phyloP scores from a whole-genome alignment of 495 filamentous ascomycete genomes.

The Aspergillus cristatus region DNA sequence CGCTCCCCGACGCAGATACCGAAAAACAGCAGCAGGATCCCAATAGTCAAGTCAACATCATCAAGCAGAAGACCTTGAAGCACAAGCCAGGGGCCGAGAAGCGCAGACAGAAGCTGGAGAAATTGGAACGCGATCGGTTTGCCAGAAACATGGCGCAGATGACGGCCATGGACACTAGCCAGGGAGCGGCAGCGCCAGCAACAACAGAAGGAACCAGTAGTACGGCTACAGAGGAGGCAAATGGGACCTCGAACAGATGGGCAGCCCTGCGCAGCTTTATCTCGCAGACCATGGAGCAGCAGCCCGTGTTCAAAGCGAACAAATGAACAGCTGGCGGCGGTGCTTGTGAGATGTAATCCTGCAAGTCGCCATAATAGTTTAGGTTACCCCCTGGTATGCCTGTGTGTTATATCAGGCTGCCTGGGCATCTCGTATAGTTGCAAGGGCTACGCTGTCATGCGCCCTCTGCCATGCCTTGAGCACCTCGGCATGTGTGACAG shows the following conservation, averaged over 20 bases:
- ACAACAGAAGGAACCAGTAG: constrained; percentile 8
- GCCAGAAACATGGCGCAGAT: constrained; percentile 64
- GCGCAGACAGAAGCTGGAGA: constrained; percentile 69
- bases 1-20: constrained; percentile 55
- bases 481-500: too few species aligned
- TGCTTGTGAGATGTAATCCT: too few species aligned
- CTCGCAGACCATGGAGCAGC: constrained; percentile 64
- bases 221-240: constrained; percentile 18
- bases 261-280: constrained; percentile 61
- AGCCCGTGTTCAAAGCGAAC: constrained; percentile 48
- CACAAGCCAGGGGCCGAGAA: constrained; percentile 71
- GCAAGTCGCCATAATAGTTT: too few species aligned
- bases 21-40: constrained; percentile 23
- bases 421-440: constrained; percentile 7
- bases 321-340: constrained; percentile 23
- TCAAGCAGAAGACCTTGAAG: constrained; percentile 61
- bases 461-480: too few species aligned
- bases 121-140: constrained; percentile 72
- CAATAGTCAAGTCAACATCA: constrained; percentile 36
- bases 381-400: too few species aligned
- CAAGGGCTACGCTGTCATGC: too few species aligned
- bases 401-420: not conserved
- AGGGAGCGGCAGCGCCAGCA: constrained; percentile 15
- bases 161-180: constrained; percentile 11
- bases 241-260: constrained; percentile 51